Evolutionary conservation across 2,329 filamentous ascomycete species (phyloP).

Genomic region (Penicillium sp.): DNA sequence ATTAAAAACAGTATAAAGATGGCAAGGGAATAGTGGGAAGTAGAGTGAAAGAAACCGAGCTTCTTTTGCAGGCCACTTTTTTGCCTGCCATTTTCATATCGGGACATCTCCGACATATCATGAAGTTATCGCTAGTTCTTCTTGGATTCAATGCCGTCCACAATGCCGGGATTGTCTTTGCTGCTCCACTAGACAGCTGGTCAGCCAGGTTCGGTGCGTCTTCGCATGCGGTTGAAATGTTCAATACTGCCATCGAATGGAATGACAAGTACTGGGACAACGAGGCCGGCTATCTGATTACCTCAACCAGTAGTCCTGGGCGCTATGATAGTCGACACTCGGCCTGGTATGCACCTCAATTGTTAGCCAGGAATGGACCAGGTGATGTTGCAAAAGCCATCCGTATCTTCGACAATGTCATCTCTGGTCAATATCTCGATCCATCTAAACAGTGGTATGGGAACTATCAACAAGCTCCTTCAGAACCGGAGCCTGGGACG

Average conservation of each 20-base stretch:
- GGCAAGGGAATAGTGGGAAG: not conserved
- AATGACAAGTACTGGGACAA: slow-evolving; percentile 19
- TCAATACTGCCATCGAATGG: slow-evolving; percentile 19
- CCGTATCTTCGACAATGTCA: slow-evolving; percentile 22
- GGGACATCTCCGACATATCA: not conserved
- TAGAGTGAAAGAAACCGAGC: not conserved
- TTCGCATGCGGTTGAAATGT: slow-evolving; percentile 12
- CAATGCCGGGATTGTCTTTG: not conserved
- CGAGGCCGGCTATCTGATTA: slow-evolving; percentile 16
- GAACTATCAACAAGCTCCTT: slow-evolving; percentile 18
- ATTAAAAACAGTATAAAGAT: not conserved
- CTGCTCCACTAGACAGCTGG: slow-evolving; percentile 1
- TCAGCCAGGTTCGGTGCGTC: not conserved
- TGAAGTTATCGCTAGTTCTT: slow-evolving; percentile 1
- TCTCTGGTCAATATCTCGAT: slow-evolving; percentile 18
- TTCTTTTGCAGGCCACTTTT: not conserved
- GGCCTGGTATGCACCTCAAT: slow-evolving; percentile 21
- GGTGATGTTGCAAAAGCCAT: slow-evolving; percentile 18
- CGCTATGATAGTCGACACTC: slow-evolving; percentile 19
- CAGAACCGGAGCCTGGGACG: slow-evolving; percentile 15
- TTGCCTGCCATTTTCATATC: not conserved
- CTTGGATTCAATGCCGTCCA: not conserved
- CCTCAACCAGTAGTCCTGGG: slow-evolving; percentile 8
- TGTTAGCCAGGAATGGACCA: slow-evolving; percentile 17
- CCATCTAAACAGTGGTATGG: slow-evolving; percentile 22